Evolutionary conservation across 1,284 basidiomycete species (phyloP), one percentile per base, ranked within the genome.

Genomic region (Leccinum variabile): DNA sequence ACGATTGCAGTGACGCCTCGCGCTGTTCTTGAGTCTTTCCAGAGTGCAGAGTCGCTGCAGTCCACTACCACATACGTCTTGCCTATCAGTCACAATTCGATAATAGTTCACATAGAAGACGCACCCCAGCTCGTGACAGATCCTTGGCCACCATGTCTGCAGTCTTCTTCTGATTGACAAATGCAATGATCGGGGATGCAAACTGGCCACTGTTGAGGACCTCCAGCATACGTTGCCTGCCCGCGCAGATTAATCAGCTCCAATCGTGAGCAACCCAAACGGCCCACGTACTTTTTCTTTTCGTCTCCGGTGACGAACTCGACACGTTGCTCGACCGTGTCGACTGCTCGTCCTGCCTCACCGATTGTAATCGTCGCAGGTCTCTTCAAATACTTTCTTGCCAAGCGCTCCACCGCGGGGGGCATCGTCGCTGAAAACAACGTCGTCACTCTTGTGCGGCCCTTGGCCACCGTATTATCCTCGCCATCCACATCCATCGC

Each of bases 341-440:
- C 96, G 37, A 98, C 97, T 2, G 97, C 97, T 67, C 97, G 90
- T 58, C 97, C 97, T 4, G 96, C 97, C 72, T 96, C 95, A 76
- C 97, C 97, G 69, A 99, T 98, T 5, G 95, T 97, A 71, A 99
- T 97, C 13, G 94, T 88, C 1, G 97, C 97, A 5, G 97, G 95
- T 67, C 88, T 88, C 69, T 88, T 89, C 25, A 99, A 83, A 73
- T 98, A 99, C 74, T 97, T 98, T 71, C 94, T 85, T 14, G 97
- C 92, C 59, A 99, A 80, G 16, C 97, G 84, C 73, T 99, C 97
- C 44, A 99, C 97, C 0, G 92, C 91, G 11, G 97, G 84, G 8
- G 97, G 97, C 97, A 99, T 99, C 16, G 97, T 99, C 14, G 97
- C 97, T 11, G 94, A 96, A 82, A 98, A 99, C 67, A 99, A 76